Evolutionary conservation across 2,329 filamentous ascomycete genomes (phyloP).

Genomic region (Pseudopithomyces chartarum): DNA sequence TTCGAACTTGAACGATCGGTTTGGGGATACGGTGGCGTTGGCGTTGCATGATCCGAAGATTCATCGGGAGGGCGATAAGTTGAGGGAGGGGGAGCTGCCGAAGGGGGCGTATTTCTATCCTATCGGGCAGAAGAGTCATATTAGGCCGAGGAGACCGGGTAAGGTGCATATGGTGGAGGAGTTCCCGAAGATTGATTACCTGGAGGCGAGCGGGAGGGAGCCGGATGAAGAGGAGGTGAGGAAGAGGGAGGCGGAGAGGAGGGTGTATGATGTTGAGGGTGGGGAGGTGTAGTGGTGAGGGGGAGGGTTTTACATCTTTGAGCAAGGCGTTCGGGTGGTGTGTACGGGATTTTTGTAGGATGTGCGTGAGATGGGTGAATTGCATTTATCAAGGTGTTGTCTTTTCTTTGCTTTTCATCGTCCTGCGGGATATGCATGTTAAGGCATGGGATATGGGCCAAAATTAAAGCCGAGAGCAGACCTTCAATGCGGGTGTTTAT

Average conservation of each 20-base stretch:
- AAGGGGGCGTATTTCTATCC: slow-evolving; percentile 68
- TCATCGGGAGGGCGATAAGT: slow-evolving; percentile 43
- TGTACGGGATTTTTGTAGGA: too few relatives aligned
- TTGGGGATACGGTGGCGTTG: slow-evolving; percentile 61
- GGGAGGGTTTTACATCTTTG: too few relatives aligned
- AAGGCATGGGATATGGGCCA: too few relatives aligned
- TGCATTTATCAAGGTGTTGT: too few relatives aligned
- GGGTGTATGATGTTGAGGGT: slow-evolving; percentile 55
- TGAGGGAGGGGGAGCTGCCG: slow-evolving; percentile 40
- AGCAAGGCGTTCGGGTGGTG: too few relatives aligned
- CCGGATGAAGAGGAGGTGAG: slow-evolving; percentile 53
- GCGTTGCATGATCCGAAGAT: slow-evolving; percentile 60
- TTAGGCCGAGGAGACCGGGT: slow-evolving; percentile 53
- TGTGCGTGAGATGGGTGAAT: too few relatives aligned
- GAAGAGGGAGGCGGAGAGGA: slow-evolving; percentile 49
- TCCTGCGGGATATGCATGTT: too few relatives aligned
- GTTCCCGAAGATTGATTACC: slow-evolving; percentile 56
- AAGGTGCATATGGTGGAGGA: slow-evolving; percentile 48
- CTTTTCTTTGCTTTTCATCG: too few relatives aligned
- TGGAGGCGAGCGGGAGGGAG: slow-evolving; percentile 58
- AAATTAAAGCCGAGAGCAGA: too few relatives aligned
- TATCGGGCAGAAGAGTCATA: slow-evolving; percentile 60
- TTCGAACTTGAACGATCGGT: slow-evolving; percentile 57
- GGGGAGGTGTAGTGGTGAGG: too few relatives aligned
- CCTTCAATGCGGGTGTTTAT: too few relatives aligned